These are phyloP conservation scores for Polyplosphaeria fusca DNA, from an alignment of 495 filamentous ascomycete species.

Conservation along the genomic window DNA sequence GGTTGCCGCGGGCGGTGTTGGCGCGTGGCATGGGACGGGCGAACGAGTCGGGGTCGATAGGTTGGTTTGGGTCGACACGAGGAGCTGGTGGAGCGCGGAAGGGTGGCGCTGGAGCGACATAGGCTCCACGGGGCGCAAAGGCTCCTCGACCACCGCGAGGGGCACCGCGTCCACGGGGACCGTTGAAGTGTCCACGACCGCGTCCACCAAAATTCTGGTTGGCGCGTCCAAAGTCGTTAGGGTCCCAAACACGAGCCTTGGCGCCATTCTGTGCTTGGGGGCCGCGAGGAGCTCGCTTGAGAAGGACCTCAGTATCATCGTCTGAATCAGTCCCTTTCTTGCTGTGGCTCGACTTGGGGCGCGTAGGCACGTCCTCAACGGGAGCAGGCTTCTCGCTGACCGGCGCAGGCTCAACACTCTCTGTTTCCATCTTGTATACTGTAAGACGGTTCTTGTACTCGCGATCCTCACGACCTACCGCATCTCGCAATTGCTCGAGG, in stretches of 20 bases:
- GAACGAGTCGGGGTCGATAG: constrained; percentile 57
- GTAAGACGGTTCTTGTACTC: constrained; percentile 56
- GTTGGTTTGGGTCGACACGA: constrained; percentile 45
- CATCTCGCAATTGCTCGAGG: constrained; percentile 58
- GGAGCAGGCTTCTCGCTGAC: constrained; percentile 27
- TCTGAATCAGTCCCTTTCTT: constrained; percentile 48
- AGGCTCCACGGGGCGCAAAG: constrained; percentile 22
- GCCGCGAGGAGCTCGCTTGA: constrained; percentile 42
- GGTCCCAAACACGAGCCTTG: constrained; percentile 37
- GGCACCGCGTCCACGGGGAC: constrained; percentile 15
- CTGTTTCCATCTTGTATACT: constrained; percentile 43
- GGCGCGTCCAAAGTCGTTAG: constrained; percentile 39
- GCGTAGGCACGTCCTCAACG: constrained; percentile 2
- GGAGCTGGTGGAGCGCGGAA: constrained; percentile 20
- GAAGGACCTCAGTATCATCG: constrained; percentile 59
- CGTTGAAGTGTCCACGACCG: constrained; percentile 14
- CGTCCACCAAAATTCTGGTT: constrained; percentile 12
- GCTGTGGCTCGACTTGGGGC: constrained; percentile 43
- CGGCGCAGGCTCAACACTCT: constrained; percentile 38
- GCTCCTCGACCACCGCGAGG: constrained; percentile 24
- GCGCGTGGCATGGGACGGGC: constrained; percentile 39
- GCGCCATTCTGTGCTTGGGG: constrained; percentile 36
- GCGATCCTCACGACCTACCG: constrained; percentile 57
- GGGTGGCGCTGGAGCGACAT: constrained; percentile 17
- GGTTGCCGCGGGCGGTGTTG: constrained; percentile 18